Base-by-base conservation (phyloP, 1,284 basidiomycete species). In the Abortiporus biennis region DNA sequence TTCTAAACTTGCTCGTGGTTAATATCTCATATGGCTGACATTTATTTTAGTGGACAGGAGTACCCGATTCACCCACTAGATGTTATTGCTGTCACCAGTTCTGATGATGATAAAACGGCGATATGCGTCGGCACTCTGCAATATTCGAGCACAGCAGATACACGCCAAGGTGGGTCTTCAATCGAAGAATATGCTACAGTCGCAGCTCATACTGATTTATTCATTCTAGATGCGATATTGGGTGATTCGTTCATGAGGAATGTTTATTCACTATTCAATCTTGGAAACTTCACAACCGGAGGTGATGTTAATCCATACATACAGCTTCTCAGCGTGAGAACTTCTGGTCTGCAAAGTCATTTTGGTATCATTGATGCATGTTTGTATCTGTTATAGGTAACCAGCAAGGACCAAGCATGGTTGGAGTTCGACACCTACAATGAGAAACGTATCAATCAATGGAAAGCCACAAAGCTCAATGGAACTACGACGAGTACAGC, bases 61-160 rank as follows among this genome's bases (percentile, higher is more conserved):
- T 47, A 44, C 34, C 43, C 44, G 5, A 45, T 49, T 15, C 36
- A 48, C 24, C 49, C 49, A 3, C 31, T 48, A 3, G 49, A 51
- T 17, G n/a, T 29, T 8, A 29, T n/a, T n/a, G n/a, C n/a, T 9
- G 9, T 29, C 27, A n/a, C 27, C 9, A 29, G 8, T 9, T 8
- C 8, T 29, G 9, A 9, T 9, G n/a, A 29, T 8, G n/a, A 29
- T 29, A n/a, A n/a, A 29, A 9, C 27, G 27, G n/a, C n/a, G 9
- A 29, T 9, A 8, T 29, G 27, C n/a, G 27, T 8, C 9, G n/a
- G 27, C 27, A n/a, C 27, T 9, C 8, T 29, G 27, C 27, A n/a
- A 8, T 29, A 29, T 29, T n/a, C n/a, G n/a, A 29, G 8, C n/a
- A 8, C 27, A 9, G 9, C 27, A n/a, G n/a, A n/a, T 9, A n/a